A percentile compares a stretch with the other conserved stretches of the same genome.
Conservation (phyloP, 345 rosid species). For the Brassica rapa region DNA sequence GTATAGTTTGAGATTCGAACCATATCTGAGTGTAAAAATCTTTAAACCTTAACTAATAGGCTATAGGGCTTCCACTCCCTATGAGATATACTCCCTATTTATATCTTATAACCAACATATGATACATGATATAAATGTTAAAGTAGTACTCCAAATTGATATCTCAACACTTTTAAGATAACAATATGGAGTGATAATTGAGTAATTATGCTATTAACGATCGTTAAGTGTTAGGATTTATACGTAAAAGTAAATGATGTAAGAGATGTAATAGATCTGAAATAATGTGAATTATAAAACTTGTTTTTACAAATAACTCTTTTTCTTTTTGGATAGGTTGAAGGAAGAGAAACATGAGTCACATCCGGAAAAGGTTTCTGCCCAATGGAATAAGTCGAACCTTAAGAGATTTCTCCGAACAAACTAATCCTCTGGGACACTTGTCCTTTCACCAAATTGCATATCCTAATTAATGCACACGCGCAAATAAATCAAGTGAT, state of each 20-base stretch:
- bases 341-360: conserved; percentile 10
- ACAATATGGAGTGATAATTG: not conserved
- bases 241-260: not conserved
- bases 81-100: no score
- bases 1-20: no score
- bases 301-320: not conserved
- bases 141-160: no score
- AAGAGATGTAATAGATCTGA: not conserved
- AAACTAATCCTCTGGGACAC: conserved; percentile 22
- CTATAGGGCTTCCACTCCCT: no score
- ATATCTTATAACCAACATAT: no score
- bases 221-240: not conserved
- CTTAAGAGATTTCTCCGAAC: conserved; percentile 16
- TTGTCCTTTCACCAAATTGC: conserved; percentile 8
- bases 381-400: not conserved
- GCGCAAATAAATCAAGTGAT: conserved; percentile 14
- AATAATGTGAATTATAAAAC: not conserved
- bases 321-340: not conserved
- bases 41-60: no score
- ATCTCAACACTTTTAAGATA: not conserved
- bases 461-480: conserved; percentile 20
- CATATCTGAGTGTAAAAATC: no score
- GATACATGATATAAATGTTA: no score
- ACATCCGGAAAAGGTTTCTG: not conserved
- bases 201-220: conserved; percentile 4